These are phyloP conservation scores for Pythium sp. DNA, from an alignment of 352 stramenopile species.

Conservation along the genomic window DNA sequence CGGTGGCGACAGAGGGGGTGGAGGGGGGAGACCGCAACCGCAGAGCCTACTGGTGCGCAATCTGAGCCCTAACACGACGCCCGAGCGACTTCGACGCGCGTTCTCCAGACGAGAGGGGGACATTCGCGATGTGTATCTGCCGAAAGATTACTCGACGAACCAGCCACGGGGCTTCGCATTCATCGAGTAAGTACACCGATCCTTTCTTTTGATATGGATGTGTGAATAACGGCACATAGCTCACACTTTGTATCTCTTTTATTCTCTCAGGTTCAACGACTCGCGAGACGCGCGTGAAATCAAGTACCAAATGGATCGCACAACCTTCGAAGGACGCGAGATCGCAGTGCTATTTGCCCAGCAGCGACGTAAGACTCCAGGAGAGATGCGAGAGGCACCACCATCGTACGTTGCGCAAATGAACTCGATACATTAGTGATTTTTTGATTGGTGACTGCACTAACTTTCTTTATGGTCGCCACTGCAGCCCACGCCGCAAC, in stretches of 20 bases:
- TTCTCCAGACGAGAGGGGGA: conserved; percentile 50
- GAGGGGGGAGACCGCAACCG: conserved; percentile 23
- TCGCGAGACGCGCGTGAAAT: conserved; percentile 57
- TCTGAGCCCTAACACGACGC: conserved; percentile 29
- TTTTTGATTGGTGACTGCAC: not conserved
- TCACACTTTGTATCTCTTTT: not conserved
- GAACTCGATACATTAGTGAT: not conserved
- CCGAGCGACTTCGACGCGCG: conserved; percentile 41
- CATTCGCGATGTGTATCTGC: conserved; percentile 67
- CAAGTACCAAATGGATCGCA: conserved; percentile 76
- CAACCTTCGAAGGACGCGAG: conserved; percentile 59
- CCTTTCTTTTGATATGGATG: not conserved
- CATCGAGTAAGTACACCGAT: conserved; percentile 45
- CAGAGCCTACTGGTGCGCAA: conserved; percentile 59
- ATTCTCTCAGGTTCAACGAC: conserved; percentile 43
- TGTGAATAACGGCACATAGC: not conserved
- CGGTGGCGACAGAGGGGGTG: conserved; percentile 3
- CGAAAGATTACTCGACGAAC: conserved; percentile 52
- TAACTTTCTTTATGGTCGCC: not conserved
- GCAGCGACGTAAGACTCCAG: conserved; percentile 72
- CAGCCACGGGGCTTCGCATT: conserved; percentile 79
- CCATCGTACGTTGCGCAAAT: conserved; percentile 6
- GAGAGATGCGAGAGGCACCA: conserved; percentile 53
- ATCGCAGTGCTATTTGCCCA: conserved; percentile 79
- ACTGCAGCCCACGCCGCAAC: conserved; percentile 17